Base-by-base conservation (phyloP, 257 asterid species). In the Nicotiana benthamiana region DNA sequence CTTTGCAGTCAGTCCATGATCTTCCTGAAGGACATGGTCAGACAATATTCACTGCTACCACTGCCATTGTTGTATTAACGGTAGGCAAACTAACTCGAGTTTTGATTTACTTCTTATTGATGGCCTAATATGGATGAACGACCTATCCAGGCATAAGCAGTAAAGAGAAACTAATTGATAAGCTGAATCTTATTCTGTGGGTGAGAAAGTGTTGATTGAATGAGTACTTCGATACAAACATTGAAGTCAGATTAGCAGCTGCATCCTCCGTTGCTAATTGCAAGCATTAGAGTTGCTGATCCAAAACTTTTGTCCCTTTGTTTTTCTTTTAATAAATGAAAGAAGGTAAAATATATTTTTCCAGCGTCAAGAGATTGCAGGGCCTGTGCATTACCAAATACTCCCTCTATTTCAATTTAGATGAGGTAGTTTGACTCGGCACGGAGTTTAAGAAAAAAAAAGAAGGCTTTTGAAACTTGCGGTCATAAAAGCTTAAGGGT, bases 21-120 rank as follows among this genome's bases (percentile, higher is more conserved):
- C 99, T 96, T 86, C 99, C 98, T 62, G 99, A 96, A 72, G 99
- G 99, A 68, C 99, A 96, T 67, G 97, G 97, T 64, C 97, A 94
- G 89, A 92, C 98, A 6, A 96, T 96, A 85, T 94, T 94, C 86
- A 92, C 99, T 34, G 98, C 99, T 81, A 96, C 99, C 57, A 96
- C 98, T n/a, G 98, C 98, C 70, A 96, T 96, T 81, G 93, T 96
- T 83, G 99, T 94, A 83, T 83, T 94, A 82, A 94, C 98, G 80
- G 99, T 94, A 78, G 34, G 81, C 22, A 40, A 57, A 57, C 61
- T 75, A 75, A 67, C 66, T 78, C 27, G 16, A 68, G 68, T 67
- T 74, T 59, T 53, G 40, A 78, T 60, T 60, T 78, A 30, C 54
- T 74, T 48, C 43, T 24, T 48, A 52, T 46, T 74, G 61, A 74